Evolutionary conservation across 805 yeast species (phyloP).

Genomic region (Middelhovenomyces tepae): DNA sequence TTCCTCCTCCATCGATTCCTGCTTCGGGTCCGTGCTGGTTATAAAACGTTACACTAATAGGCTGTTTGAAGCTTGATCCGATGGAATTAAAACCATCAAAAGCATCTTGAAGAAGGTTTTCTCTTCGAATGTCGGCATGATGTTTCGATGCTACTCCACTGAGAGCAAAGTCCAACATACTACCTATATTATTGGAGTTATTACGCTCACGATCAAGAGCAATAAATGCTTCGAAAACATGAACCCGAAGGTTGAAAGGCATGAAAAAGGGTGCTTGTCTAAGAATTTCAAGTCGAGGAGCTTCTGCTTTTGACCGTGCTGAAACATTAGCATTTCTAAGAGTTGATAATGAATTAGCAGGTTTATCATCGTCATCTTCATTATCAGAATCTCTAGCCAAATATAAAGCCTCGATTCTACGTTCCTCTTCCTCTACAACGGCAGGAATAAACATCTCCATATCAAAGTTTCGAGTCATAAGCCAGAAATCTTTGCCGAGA

Average conservation of each 20-base stretch:
- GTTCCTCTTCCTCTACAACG: slow-evolving; percentile 38
- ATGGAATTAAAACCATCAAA: slow-evolving; percentile 45
- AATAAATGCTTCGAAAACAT: slow-evolving; percentile 57
- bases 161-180: slow-evolving; percentile 6
- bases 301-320: slow-evolving; percentile 3
- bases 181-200: background rate
- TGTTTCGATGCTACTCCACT: slow-evolving; percentile 17
- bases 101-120: slow-evolving; percentile 66
- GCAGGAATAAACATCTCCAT: slow-evolving; percentile 31
- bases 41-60: slow-evolving; percentile 54
- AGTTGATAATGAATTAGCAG: slow-evolving; percentile 4
- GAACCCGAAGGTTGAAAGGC: slow-evolving; percentile 66
- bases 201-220: slow-evolving; percentile 34
- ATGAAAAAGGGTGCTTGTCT: slow-evolving; percentile 69
- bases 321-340: background rate
- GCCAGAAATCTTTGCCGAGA: slow-evolving; percentile 49
- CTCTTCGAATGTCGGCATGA: slow-evolving; percentile 57
- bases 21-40: slow-evolving; percentile 74
- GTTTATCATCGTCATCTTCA: slow-evolving; percentile 15
- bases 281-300: slow-evolving; percentile 40
- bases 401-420: slow-evolving; percentile 14
- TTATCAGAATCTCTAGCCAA: slow-evolving; percentile 20
- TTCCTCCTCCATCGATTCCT: slow-evolving; percentile 96
- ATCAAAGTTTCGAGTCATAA: slow-evolving; percentile 26
- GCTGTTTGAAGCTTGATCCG: slow-evolving; percentile 50